Evolutionary conservation across 2,329 filamentous ascomycete species (phyloP), one percentile per base, ranked within the genome.

Genomic region (Diaporthe amygdali): DNA sequence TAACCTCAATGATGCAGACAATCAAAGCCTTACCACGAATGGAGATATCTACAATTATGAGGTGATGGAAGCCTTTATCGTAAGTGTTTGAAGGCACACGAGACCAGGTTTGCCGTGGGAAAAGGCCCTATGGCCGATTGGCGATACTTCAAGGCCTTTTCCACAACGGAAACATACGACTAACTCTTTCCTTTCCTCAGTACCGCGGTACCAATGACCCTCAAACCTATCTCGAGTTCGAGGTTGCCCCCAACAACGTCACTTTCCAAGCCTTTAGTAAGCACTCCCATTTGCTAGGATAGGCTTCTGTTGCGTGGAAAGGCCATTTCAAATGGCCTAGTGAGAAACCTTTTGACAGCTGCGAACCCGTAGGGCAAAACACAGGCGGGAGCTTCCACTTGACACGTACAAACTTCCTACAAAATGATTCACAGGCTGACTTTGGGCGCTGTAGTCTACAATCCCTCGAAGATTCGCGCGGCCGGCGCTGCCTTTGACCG

Each of bases 21-120:
- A 72, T n/a, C 41, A 44, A 32, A 72, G 63, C 27, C 30, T 72
- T 17, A 79, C 76, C 67, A 86, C 81, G 52, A 87, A 87, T 72
- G 84, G 82, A 61, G 79, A 82, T 54, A 84, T 88, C 63, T 87
- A 82, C 79, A 74, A 81, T 67, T 87, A 87, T 75, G 84, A 87
- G 73, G 85, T 87, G 44, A 85, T 87, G 82, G 86, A 87, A 74
- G 81, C 82, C 14, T 87, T 87, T 74, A 81, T 87, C 12, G 71
- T 72, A 51, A 54, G 71, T 70, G 4, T 25, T 37, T n/a, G n/a
- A n/a, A n/a, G n/a, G n/a, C n/a, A n/a, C n/a, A n/a, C n/a, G n/a
- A n/a, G n/a, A n/a, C n/a, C n/a, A n/a, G n/a, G n/a, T n/a, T 46
- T 22, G 5, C 20, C 9, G 2, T 14, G 15, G 10, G n/a, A 25